Evolutionary conservation across 305 asterid species (phyloP), one percentile per base, ranked within the genome.

Genomic region (Fraxinus greggii): DNA sequence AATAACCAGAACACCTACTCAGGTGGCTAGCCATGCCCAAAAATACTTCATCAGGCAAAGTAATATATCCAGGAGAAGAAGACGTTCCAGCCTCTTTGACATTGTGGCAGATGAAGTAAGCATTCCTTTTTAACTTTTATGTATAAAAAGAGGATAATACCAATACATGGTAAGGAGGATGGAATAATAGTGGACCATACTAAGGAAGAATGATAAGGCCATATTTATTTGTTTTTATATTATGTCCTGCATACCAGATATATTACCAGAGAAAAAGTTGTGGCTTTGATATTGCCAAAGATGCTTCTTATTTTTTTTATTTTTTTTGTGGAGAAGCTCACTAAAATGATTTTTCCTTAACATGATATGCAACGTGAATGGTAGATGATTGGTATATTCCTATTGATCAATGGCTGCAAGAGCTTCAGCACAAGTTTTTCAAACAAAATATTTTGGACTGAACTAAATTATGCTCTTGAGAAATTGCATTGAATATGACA

Each of bases 21-120:
- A 96, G 89, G 99, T 96, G 29, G 99, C 99, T 72, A 96, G 99
- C 89, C 99, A 96, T 72, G 99, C 99, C 73, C 99, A 96, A 79
- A 96, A 96, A 79, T 96, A 94, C 88, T 96, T 96, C 89, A 96
- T 96, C 84, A 87, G 99, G 86, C 99, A 96, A 87, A 90, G 90
- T 72, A 96, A 96, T 80, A 87, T 94, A 74, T 93, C 99, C n/a
- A 88, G 98, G 90, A 88, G 98, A 88, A 94, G 92, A 88, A 86
- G 99, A 82, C 97, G 99, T 59, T 96, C 99, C 26, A 96, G 99
- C 92, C 95, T 96, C 74, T 96, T 96, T 21, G 99, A 96, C 88
- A 92, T 96, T 79, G 95, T 96, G 78, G 90, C 95, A 6, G 97
- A 94, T 84, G 98, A 93, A 81, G 99, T 94, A 93, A 94, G 95